Base-by-base conservation (phyloP, 805 yeast species). In the Candida ficus region DNA sequence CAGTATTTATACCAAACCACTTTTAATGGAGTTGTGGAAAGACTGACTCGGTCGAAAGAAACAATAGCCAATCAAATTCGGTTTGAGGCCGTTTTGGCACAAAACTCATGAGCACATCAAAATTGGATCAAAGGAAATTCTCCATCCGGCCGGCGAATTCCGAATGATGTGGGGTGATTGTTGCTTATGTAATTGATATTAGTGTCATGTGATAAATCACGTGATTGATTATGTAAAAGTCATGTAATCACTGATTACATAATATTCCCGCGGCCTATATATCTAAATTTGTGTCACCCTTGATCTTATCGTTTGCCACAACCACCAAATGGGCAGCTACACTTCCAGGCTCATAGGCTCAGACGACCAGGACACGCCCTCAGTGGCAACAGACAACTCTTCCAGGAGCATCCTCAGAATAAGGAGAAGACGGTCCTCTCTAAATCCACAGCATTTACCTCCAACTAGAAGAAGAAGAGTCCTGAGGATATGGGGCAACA, bases 401-500 rank as follows among this genome's bases (percentile, higher is more conserved):
- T 20, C 25, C 37, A 19, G 31, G 35, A 29, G 21, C 21, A 41
- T 35, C 5, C 38, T 37, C n/a, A 37, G 31, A 12, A 29, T 51
- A 17, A 49, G 56, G 42, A 46, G 59, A 45, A 46, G 59, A 35
- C 47, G 54, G 4, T 53, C 59, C 1, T 51, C 57, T n/a, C 37
- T 42, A 25, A 45, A 23, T 34, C 41, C 42, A 10, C 17, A 49
- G 1, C 18, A 27, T 4, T 37, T 42, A 4, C 53, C 56, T 1
- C 49, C 56, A 1, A n/a, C 49, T 7, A 46, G 53, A 27, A 46
- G 59, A 40, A 52, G 57, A 42, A 33, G 58, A 13, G 25, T 53
- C 6, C 51, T 47, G 30, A 26, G 56, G 21, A 42, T 52, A 28
- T 52, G 52, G 56, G 35, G 36, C 33, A 25, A 27, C 5, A 35